A percentile compares a stretch with the other conserved stretches of the same genome.
Evolutionary conservation across 306 rosid species (phyloP).

Genomic region (Acacia confusa): DNA sequence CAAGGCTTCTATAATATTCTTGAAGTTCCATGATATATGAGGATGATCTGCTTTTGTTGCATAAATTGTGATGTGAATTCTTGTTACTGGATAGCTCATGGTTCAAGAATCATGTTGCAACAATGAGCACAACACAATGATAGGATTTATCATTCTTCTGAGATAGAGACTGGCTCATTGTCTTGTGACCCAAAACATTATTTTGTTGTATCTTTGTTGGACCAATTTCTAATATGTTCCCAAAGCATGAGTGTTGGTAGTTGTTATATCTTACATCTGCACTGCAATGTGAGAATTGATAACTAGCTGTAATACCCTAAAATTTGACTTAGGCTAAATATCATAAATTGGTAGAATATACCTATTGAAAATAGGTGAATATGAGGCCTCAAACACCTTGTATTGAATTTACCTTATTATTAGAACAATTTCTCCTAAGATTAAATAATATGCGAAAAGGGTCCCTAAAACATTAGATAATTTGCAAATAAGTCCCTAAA

Average conservation of each 20-base stretch:
- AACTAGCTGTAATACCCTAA: no score
- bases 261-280: background rate
- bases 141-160: background rate
- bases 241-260: background rate
- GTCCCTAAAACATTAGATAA: no score
- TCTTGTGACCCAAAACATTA: background rate
- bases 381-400: no score
- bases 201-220: background rate
- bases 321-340: no score
- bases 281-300: background rate
- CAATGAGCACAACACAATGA: background rate
- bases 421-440: no score
- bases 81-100: background rate
- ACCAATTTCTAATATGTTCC: background rate
- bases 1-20: background rate
- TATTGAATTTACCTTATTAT: no score
- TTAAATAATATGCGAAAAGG: no score
- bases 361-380: no score
- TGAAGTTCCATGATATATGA: background rate
- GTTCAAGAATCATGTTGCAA: background rate
- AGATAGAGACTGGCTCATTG: background rate
- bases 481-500: no score
- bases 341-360: no score
- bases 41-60: background rate
- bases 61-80: background rate